A percentile compares a stretch with the other conserved stretches of the same genome.
Evolutionary conservation across 345 rosid genomes (phyloP).

Genomic region (Microthlaspi erraticum): DNA sequence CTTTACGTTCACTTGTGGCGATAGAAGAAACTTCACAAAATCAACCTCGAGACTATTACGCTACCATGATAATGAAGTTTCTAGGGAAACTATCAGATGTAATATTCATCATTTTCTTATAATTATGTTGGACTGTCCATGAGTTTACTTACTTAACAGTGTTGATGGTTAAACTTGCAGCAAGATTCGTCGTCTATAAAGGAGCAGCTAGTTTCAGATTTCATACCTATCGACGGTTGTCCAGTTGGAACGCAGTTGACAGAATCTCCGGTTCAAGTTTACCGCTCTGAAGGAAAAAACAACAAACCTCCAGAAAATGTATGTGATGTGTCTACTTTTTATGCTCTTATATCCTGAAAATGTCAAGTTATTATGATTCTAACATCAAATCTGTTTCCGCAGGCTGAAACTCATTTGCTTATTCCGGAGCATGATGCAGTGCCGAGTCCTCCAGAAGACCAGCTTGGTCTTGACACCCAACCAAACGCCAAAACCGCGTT

Average conservation of each 20-base stretch:
- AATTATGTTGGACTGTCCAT: constrained; percentile 10
- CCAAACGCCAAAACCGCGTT: constrained; percentile 41
- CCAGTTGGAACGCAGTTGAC: constrained; percentile 60
- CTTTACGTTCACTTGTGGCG: constrained; percentile 54
- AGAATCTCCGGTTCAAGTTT: constrained; percentile 49
- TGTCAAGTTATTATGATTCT: constrained; percentile 31
- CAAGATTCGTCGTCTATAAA: constrained; percentile 49
- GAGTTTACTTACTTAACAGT: constrained; percentile 29
- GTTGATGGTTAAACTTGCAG: constrained; percentile 43
- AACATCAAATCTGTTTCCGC: constrained; percentile 17
- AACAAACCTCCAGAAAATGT: constrained; percentile 41
- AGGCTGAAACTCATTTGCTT: constrained; percentile 54
- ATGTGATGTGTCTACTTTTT: constrained; percentile 3
- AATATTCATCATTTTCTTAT: constrained; percentile 14
- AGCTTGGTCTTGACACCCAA: constrained; percentile 41
- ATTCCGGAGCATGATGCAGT: constrained; percentile 45
- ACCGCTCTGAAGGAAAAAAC: constrained; percentile 44
- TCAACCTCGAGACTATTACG: constrained; percentile 59
- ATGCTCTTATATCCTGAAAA: not conserved
- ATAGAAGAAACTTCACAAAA: constrained; percentile 53
- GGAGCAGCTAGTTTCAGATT: constrained; percentile 60
- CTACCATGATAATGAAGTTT: constrained; percentile 58
- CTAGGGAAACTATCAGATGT: constrained; percentile 61
- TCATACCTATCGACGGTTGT: constrained; percentile 64
- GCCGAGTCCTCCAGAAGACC: constrained; percentile 49